These are phyloP conservation scores for Elasticomyces elasticus DNA, from an alignment of 495 filamentous ascomycete species.

Conservation along the genomic window DNA sequence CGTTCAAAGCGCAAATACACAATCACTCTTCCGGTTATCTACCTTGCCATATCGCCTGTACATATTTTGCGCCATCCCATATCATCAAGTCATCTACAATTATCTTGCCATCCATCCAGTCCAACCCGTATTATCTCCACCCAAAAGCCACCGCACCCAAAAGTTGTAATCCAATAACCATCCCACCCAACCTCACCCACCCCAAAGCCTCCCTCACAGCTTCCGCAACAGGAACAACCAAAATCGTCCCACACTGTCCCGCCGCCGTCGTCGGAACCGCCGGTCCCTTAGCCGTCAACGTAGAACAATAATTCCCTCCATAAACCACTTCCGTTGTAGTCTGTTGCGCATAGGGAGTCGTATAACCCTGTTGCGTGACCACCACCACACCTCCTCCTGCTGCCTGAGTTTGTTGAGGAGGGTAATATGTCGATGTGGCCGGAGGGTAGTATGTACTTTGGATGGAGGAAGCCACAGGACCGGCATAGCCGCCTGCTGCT, in stretches of 20 bases:
- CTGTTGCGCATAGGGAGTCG: not conserved
- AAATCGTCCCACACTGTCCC: conserved; percentile 20
- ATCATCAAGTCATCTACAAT: not conserved
- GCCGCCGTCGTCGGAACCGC: conserved; percentile 13
- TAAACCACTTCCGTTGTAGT: conserved; percentile 8
- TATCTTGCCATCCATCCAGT: not conserved
- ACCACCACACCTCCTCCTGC: not conserved
- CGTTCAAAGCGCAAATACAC: no score
- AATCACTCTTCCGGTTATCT: no score
- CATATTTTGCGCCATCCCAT: not conserved
- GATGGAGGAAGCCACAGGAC: not conserved
- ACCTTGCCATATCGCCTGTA: not conserved
- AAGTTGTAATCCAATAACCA: conserved; percentile 2
- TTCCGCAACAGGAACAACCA: conserved; percentile 3
- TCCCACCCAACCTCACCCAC: not conserved
- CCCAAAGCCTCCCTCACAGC: not conserved
- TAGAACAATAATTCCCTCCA: conserved; percentile 17
- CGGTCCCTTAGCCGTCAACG: conserved; percentile 18
- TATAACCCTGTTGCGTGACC: conserved; percentile 3
- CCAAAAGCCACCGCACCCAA: conserved; percentile 5
- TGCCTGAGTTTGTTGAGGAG: conserved; percentile 1
- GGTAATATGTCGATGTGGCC: conserved; percentile 3
- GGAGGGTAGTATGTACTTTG: not conserved
- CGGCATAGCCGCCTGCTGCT: not conserved
- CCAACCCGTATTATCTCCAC: not conserved